A percentile compares a stretch with the other conserved stretches of the same genome.
These are phyloP conservation scores for Suhomyces faveliae DNA, from an alignment of 805 yeast species.

Conservation along the genomic window DNA sequence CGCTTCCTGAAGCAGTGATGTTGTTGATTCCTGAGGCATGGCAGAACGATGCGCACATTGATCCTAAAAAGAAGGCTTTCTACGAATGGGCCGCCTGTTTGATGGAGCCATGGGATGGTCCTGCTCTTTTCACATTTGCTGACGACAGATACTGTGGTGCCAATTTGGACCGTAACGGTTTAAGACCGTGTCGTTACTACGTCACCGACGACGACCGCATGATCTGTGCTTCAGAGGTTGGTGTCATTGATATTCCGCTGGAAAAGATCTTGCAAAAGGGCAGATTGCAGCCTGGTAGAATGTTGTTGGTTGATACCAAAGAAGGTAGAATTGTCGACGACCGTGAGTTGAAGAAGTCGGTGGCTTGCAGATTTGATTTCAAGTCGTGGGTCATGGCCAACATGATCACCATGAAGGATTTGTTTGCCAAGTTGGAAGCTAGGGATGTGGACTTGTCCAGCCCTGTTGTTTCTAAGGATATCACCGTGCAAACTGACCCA, in stretches of 20 bases:
- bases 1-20: conserved; percentile 97
- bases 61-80: conserved; percentile 88
- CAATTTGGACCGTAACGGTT: conserved; percentile 92
- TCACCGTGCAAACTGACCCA: conserved; percentile 74
- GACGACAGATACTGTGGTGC: conserved; percentile 99
- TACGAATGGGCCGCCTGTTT: conserved; percentile 99
- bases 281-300: conserved; percentile 91
- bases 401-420: conserved; percentile 78
- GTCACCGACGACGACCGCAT: conserved; percentile 91
- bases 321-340: conserved; percentile 93
- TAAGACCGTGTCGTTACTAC: conserved; percentile 97
- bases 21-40: conserved; percentile 96
- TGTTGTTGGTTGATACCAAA: conserved; percentile 91
- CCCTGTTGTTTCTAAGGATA: conserved; percentile 16
- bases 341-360: conserved; percentile 75
- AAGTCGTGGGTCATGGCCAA: conserved; percentile 90
- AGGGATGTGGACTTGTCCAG: conserved; percentile 27
- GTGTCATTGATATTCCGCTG: conserved; percentile 88
- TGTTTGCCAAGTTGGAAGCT: conserved; percentile 55
- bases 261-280: conserved; percentile 85
- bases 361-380: conserved; percentile 84
- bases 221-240: conserved; percentile 98
- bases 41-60: conserved; percentile 86
- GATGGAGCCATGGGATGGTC: conserved; percentile 99
- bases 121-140: conserved; percentile 93